These are phyloP conservation scores for Eryngium alpinum DNA, from an alignment of 140 eudicot genomes.

Conservation along the genomic window DNA sequence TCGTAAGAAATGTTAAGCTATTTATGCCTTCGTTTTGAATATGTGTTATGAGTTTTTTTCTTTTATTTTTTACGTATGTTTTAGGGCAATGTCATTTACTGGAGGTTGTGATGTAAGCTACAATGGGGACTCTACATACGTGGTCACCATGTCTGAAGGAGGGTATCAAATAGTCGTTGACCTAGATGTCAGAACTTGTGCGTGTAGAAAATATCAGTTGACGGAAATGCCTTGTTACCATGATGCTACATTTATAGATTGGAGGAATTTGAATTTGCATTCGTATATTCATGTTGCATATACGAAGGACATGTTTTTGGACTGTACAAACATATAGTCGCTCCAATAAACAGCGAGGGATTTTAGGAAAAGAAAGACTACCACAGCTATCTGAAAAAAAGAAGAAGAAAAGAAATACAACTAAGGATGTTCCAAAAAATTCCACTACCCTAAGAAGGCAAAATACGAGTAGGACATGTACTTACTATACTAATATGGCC, in stretches of 20 bases:
- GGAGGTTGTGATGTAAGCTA: too few species aligned
- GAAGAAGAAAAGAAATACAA: not conserved
- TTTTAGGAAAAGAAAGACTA: not conserved
- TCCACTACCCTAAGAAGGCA: not conserved
- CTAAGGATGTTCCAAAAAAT: not conserved
- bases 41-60: not conserved
- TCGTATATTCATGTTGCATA: not conserved
- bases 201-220: too few species aligned
- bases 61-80: not conserved
- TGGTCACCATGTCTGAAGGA: too few species aligned
- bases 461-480: not conserved
- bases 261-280: not conserved
- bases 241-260: not conserved
- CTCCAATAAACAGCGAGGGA: not conserved
- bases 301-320: not conserved
- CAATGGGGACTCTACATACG: not conserved
- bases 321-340: not conserved
- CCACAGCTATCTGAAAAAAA: not conserved
- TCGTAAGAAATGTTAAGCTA: not conserved
- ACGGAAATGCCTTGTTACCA: too few species aligned
- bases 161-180: too few species aligned
- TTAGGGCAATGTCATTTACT: not conserved
- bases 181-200: too few species aligned
- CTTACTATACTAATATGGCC: not conserved
- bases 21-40: not conserved